Base-by-base conservation (phyloP, 345 rosid species). In the Brassica incana region DNA sequence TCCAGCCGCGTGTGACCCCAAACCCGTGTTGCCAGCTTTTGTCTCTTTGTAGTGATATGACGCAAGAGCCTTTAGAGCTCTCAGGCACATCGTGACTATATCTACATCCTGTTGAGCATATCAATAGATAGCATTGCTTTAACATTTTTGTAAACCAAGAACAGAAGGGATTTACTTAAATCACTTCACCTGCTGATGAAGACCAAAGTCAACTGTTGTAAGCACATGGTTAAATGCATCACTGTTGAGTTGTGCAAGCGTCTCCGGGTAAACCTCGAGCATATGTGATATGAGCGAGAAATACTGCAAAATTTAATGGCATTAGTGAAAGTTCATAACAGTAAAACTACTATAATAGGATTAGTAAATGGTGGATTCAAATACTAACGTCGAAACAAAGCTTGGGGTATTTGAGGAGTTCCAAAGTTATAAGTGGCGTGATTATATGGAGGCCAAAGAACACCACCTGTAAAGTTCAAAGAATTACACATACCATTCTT, bases 181-280 rank as follows among this genome's bases (percentile, higher is more conserved):
- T 65, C 20, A 58, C 73, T 65, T 71, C 85, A 95, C 99, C 99
- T 93, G 98, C 81, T 95, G 93, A 77, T 84, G 98, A 85, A 95
- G 93, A 78, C 98, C 99, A 69, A 89, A 89, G 71, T 91, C 95
- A 8, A 93, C 91, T 65, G 99, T 91, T 76, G 90, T 87, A 36
- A 95, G 87, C 16, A 95, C 87, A 82, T 91, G 97, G 68, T 79
- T 81, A 82, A 95, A 91, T 81, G 96, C 93, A 45, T 93, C 95
- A 65, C 77, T 77, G 65, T 86, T 87, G 78, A 93, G 85, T 73
- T 86, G 93, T 27, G 91, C 91, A 48, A 93, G 88, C 73, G 90
- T 89, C 84, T 93, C 98, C 3, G 99, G 99, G 80, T 95, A 95
- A 15, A 95, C 99, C 88, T 93, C 99, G 80, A 95, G 76, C 90